Conservation (phyloP, 164 flowering plant species). For the Aristolochia contorta region DNA sequence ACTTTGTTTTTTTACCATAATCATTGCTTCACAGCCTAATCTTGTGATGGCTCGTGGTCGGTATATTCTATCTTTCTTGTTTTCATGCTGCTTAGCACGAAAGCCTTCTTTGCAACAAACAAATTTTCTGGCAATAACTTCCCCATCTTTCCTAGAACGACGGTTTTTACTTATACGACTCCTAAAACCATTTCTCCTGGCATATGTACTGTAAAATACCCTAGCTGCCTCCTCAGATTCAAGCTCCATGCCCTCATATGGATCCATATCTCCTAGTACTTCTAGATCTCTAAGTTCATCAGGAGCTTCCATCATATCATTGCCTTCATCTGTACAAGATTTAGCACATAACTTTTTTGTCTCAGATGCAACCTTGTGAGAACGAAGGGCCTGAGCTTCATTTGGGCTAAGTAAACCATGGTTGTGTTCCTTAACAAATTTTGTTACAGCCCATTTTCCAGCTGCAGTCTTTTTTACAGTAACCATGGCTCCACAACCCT, state of each 20-base stretch:
- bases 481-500: conserved; percentile 16
- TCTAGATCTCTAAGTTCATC: conserved; percentile 18
- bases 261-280: conserved; percentile 24
- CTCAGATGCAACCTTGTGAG: conserved; percentile 5
- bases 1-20: conserved; percentile 10
- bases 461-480: conserved; percentile 8
- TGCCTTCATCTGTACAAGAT: conserved; percentile 12
- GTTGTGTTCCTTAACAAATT: conserved; percentile 13
- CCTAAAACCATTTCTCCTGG: conserved; percentile 33
- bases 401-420: conserved; percentile 13
- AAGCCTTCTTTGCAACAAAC: conserved; percentile 30
- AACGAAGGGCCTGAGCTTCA: conserved; percentile 8
- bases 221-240: conserved; percentile 36
- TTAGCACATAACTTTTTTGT: conserved; percentile 7
- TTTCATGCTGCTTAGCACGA: conserved; percentile 11
- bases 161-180: conserved; percentile 40
- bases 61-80: conserved; percentile 11
- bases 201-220: conserved; percentile 43
- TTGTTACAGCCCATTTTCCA: conserved; percentile 12
- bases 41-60: conserved; percentile 13
- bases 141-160: conserved; percentile 45
- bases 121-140: conserved; percentile 35
- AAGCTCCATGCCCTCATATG: conserved; percentile 44
- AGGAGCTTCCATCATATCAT: conserved; percentile 22
- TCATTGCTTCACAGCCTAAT: conserved; percentile 17